These are phyloP conservation scores for Apophysomyces variabilis DNA, from an alignment of 371 early-diverging fungal species.

Conservation along the genomic window DNA sequence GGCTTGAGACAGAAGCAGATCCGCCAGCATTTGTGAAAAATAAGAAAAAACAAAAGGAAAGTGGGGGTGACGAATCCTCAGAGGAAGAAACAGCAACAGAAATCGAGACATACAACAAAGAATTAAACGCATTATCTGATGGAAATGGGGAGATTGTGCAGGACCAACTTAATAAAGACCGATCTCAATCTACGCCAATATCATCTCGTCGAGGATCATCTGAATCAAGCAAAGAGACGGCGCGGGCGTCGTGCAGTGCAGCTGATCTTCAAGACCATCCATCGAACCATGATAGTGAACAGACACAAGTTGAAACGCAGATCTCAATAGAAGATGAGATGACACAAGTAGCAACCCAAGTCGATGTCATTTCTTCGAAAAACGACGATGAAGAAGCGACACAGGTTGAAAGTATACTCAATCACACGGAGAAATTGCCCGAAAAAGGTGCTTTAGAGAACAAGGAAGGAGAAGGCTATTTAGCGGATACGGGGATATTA, in stretches of 20 bases:
- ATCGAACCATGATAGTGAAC: not conserved
- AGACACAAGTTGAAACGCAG: slow-evolving; percentile 6
- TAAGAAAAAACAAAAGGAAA: slow-evolving; percentile 39
- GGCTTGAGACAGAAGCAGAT: slow-evolving; percentile 88
- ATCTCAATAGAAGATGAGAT: slow-evolving; percentile 17
- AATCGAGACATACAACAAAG: not conserved
- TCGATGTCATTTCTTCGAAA: not conserved
- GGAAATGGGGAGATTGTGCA: slow-evolving; percentile 12
- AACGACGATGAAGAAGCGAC: slow-evolving; percentile 14
- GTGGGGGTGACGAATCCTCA: slow-evolving; percentile 8
- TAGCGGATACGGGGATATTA: not conserved
- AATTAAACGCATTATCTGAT: not conserved
- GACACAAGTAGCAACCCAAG: slow-evolving; percentile 8
- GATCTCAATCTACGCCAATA: not conserved
- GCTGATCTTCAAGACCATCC: not conserved
- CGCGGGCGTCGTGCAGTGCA: not conserved
- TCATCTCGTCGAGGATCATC: not conserved
- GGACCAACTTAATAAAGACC: not conserved
- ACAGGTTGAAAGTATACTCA: slow-evolving; percentile 17
- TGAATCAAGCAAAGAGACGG: slow-evolving; percentile 26
- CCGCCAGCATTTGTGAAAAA: slow-evolving; percentile 87
- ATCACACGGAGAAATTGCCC: not conserved
- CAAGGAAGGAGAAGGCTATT: not conserved
- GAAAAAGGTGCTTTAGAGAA: not conserved
- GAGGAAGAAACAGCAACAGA: slow-evolving; percentile 16